These are phyloP conservation scores for Eragrostis tef DNA, from an alignment of 202 grass and related monocot species.

Conservation along the genomic window DNA sequence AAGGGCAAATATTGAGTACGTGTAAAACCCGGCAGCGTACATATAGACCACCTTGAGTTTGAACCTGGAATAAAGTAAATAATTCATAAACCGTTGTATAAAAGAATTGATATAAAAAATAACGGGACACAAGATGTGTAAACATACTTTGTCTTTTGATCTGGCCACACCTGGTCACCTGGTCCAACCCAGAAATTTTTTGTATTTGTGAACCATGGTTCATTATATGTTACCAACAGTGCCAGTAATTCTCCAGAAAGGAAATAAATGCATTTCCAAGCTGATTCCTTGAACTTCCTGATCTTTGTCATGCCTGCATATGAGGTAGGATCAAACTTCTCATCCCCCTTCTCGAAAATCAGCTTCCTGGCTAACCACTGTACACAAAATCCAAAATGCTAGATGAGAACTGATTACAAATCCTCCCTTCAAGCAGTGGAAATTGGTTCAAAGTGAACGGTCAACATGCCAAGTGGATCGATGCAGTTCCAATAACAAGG, in stretches of 20 bases:
- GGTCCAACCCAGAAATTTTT: constrained; percentile 78
- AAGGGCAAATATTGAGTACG: constrained; percentile 90
- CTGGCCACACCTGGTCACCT: constrained; percentile 75
- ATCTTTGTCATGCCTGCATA: constrained; percentile 60
- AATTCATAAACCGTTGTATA: constrained; percentile 20
- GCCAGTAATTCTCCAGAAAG: constrained; percentile 69
- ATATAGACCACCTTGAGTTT: constrained; percentile 86
- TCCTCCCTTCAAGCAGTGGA: too few species aligned
- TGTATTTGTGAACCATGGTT: constrained; percentile 77
- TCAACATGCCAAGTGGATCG: too few species aligned
- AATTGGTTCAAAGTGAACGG: too few species aligned
- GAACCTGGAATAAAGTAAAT: constrained; percentile 52
- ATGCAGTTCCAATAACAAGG: not conserved
- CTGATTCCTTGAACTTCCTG: constrained; percentile 73
- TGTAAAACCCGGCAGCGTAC: constrained; percentile 87
- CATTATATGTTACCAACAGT: constrained; percentile 63
- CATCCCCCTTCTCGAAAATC: constrained; percentile 48
- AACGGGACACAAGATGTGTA: not conserved
- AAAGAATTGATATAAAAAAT: constrained; percentile 8
- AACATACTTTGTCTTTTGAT: constrained; percentile 80
- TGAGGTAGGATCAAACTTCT: constrained; percentile 33
- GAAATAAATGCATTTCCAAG: constrained; percentile 83
- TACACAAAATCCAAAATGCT: constrained; percentile 24
- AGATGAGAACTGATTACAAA: constrained; percentile 24
- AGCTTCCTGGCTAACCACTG: constrained; percentile 58